Evolutionary conservation across 2,329 filamentous ascomycete genomes (phyloP).

Genomic region (Phialophora verrucosa): DNA sequence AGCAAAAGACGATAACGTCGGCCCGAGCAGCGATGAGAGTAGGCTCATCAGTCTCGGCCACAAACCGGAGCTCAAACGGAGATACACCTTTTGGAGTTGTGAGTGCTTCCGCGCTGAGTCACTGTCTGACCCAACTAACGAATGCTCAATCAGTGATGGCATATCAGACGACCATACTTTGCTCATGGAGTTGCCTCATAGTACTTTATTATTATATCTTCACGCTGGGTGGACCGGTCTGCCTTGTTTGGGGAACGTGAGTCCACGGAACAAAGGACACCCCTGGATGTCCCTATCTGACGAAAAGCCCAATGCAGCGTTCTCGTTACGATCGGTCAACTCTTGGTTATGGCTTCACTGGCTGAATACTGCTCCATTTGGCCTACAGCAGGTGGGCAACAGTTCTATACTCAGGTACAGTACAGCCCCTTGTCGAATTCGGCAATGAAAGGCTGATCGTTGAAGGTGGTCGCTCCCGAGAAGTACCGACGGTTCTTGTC

Average conservation of each 20-base stretch:
- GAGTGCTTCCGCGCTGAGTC: slow-evolving; percentile 2
- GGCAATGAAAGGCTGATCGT: not conserved
- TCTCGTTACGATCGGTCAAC: slow-evolving; percentile 32
- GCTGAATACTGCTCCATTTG: slow-evolving; percentile 35
- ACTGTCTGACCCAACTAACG: not conserved
- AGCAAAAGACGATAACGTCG: slow-evolving; percentile 25
- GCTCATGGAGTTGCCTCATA: not conserved
- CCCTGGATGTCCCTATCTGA: not conserved
- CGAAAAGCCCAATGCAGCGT: slow-evolving; percentile 20
- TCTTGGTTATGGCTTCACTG: slow-evolving; percentile 35
- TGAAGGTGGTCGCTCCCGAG: slow-evolving; percentile 30
- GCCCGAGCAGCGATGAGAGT: slow-evolving; percentile 28
- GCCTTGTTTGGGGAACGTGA: slow-evolving; percentile 37
- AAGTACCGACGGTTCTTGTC: slow-evolving; percentile 31
- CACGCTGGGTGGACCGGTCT: slow-evolving; percentile 32
- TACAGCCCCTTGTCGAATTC: not conserved
- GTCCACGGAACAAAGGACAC: slow-evolving; percentile 7
- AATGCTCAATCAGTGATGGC: slow-evolving; percentile 28
- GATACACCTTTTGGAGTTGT: slow-evolving; percentile 36
- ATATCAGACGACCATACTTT: slow-evolving; percentile 31
- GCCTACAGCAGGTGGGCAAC: slow-evolving; percentile 35
- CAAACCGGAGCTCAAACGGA: slow-evolving; percentile 35
- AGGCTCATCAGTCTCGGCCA: slow-evolving; percentile 34
- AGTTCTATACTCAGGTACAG: slow-evolving; percentile 34
- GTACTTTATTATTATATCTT: slow-evolving; percentile 33